A percentile compares a stretch with the other conserved stretches of the same genome.
These are phyloP conservation scores for Aspergillus leporis DNA, from an alignment of 495 filamentous ascomycete species.

Conservation along the genomic window DNA sequence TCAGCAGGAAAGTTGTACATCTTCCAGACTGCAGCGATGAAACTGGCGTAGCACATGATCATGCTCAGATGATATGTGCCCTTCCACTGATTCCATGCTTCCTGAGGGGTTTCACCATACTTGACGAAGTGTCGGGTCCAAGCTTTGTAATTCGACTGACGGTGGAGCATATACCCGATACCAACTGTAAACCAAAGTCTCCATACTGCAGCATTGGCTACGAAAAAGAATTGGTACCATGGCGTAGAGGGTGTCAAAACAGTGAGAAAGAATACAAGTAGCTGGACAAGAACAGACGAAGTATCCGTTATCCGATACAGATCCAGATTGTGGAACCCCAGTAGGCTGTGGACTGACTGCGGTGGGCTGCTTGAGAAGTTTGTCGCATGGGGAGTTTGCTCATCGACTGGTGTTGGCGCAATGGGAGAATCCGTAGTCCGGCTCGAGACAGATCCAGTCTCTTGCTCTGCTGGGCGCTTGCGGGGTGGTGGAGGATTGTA, in stretches of 20 bases:
- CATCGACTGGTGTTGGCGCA: conserved; percentile 41
- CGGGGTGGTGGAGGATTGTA: conserved; percentile 89
- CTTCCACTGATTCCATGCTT: conserved; percentile 99
- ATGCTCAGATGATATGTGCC: conserved; percentile 91
- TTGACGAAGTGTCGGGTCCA: conserved; percentile 98
- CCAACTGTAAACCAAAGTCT: conserved; percentile 92
- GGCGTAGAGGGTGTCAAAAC: conserved; percentile 75
- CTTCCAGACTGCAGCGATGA: conserved; percentile 92
- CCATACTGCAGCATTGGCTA: conserved; percentile 77
- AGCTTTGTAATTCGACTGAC: conserved; percentile 83
- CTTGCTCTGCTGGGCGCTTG: conserved; percentile 49
- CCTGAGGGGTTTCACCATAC: conserved; percentile 82
- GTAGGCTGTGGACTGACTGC: conserved; percentile 71
- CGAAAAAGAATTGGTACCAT: conserved; percentile 72
- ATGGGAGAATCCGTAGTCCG: conserved; percentile 36
- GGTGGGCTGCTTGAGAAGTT: conserved; percentile 51
- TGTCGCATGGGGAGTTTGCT: conserved; percentile 38
- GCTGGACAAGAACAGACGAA: conserved; percentile 69
- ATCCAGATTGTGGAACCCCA: conserved; percentile 83
- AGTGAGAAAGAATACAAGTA: conserved; percentile 72
- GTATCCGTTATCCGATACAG: conserved; percentile 82
- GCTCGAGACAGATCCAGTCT: conserved; percentile 35
- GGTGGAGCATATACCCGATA: conserved; percentile 78
- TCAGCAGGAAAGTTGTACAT: conserved; percentile 84
- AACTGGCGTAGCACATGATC: conserved; percentile 82